phyloP scores from a whole-genome alignment of 176 grass and related monocot genomes.

The Raddia distichophylla region DNA sequence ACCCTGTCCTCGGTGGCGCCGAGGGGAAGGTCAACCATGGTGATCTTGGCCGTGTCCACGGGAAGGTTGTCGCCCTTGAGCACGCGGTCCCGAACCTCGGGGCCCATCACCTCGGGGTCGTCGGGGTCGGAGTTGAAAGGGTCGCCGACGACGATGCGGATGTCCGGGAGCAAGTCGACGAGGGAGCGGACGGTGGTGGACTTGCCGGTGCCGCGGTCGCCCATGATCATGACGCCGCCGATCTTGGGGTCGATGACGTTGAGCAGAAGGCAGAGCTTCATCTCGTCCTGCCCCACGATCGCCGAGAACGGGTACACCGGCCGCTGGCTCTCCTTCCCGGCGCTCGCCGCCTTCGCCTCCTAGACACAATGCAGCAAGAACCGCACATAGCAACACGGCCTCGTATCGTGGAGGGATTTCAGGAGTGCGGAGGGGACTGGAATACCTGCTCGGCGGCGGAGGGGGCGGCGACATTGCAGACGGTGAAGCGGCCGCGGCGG shows the following conservation, averaged over 20 bases:
- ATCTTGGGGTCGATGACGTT: conserved; percentile 99
- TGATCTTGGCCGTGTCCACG: conserved; percentile 68
- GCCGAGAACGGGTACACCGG: conserved; percentile 94
- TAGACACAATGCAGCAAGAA: background rate
- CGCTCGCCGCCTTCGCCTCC: conserved; percentile 31
- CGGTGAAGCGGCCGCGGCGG: conserved; percentile 48
- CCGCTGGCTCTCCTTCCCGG: conserved; percentile 70
- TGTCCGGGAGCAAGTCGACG: conserved; percentile 91
- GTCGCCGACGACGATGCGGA: conserved; percentile 80
- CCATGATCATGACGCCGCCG: conserved; percentile 99
- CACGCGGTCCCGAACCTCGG: conserved; percentile 68
- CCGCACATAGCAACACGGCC: background rate
- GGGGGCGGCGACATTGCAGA: conserved; percentile 67
- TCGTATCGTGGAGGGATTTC: background rate
- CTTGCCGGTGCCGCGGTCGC: conserved; percentile 94
- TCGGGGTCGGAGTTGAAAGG: conserved; percentile 97
- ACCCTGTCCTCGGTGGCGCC: conserved; percentile 97
- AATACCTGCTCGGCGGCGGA: conserved; percentile 53
- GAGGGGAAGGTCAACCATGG: conserved; percentile 96
- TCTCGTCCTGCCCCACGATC: conserved; percentile 99
- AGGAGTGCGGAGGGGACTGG: background rate
- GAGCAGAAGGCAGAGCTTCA: conserved; percentile 95
- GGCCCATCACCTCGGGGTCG: conserved; percentile 87
- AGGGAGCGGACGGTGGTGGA: conserved; percentile 95
- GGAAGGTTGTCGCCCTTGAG: conserved; percentile 56